A percentile compares a stretch with the other conserved stretches of the same genome.
These are phyloP conservation scores for Zychaea mexicana DNA, from an alignment of 371 early-diverging fungal species.

Conservation along the genomic window DNA sequence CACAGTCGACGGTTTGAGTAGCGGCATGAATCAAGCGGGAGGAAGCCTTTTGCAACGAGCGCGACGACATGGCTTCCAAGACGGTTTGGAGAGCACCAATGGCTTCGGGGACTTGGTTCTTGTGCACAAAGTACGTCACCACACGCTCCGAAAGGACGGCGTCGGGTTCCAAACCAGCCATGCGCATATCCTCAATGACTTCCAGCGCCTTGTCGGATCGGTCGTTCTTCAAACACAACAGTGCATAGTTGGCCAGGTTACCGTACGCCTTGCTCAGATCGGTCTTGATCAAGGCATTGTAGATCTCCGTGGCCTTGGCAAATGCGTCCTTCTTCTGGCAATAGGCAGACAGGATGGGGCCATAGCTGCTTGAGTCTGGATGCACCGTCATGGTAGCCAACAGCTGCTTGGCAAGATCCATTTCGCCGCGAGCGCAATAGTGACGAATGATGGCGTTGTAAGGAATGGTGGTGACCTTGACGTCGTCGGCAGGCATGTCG, in stretches of 20 bases:
- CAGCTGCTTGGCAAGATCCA: slow-evolving; percentile 34
- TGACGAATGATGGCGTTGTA: slow-evolving; percentile 50
- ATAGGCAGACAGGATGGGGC: slow-evolving; percentile 42
- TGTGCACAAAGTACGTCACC: slow-evolving; percentile 15
- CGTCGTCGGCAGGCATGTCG: slow-evolving; percentile 29
- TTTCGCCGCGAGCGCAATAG: slow-evolving; percentile 29
- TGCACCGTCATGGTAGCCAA: slow-evolving; percentile 27
- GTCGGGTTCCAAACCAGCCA: slow-evolving; percentile 20
- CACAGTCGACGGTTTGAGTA: neutral
- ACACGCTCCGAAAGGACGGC: slow-evolving; percentile 14
- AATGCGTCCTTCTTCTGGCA: slow-evolving; percentile 25
- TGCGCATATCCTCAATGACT: slow-evolving; percentile 37
- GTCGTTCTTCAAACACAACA: slow-evolving; percentile 32
- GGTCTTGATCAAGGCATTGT: slow-evolving; percentile 34
- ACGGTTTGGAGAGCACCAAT: slow-evolving; percentile 30
- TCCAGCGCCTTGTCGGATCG: slow-evolving; percentile 20
- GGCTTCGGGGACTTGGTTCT: slow-evolving; percentile 18
- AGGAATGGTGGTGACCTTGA: slow-evolving; percentile 37
- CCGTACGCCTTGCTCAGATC: slow-evolving; percentile 46
- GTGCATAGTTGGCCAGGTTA: slow-evolving; percentile 44
- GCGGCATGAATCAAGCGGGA: slow-evolving; percentile 20
- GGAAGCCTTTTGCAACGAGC: slow-evolving; percentile 28
- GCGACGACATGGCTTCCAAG: slow-evolving; percentile 25
- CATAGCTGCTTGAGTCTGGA: slow-evolving; percentile 46
- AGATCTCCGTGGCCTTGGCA: slow-evolving; percentile 21